Evolutionary conservation across 352 stramenopile species (phyloP).

Genomic region (Aphanomyces astaci): DNA sequence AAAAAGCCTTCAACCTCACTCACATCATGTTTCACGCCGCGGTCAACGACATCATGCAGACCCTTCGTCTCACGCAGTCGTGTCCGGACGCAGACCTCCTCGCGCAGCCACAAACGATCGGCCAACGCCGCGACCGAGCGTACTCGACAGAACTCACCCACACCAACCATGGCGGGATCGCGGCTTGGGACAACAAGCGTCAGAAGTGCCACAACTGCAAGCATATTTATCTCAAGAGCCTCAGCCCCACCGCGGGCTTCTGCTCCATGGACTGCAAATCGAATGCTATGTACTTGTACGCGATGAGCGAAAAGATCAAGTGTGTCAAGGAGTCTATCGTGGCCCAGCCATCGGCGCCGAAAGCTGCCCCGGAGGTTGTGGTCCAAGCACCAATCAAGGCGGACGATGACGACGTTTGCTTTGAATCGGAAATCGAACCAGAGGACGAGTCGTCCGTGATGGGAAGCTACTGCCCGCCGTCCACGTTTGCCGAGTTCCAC

Average conservation of each 20-base stretch:
- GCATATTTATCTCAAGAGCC: constrained; percentile 78
- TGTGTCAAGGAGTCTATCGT: constrained; percentile 43
- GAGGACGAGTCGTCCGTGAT: constrained; percentile 23
- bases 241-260: constrained; percentile 62
- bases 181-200: constrained; percentile 80
- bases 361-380: constrained; percentile 21
- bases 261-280: constrained; percentile 87
- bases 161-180: constrained; percentile 34
- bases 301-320: constrained; percentile 75
- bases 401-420: constrained; percentile 9
- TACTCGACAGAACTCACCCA: constrained; percentile 1
- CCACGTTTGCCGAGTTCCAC: constrained; percentile 71
- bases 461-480: not conserved
- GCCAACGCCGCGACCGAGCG: not conserved
- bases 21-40: constrained; percentile 12
- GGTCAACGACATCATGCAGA: constrained; percentile 14
- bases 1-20: not conserved
- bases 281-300: constrained; percentile 70
- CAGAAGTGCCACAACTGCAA: constrained; percentile 78
- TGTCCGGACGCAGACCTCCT: constrained; percentile 14
- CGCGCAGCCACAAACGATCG: not conserved
- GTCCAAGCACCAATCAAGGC: constrained; percentile 13
- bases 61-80: constrained; percentile 7
- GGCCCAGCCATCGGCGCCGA: constrained; percentile 6
- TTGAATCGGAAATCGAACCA: constrained; percentile 21